Evolutionary conservation across 2,329 filamentous ascomycete genomes (phyloP).

Genomic region (Aspergillus floridensis): DNA sequence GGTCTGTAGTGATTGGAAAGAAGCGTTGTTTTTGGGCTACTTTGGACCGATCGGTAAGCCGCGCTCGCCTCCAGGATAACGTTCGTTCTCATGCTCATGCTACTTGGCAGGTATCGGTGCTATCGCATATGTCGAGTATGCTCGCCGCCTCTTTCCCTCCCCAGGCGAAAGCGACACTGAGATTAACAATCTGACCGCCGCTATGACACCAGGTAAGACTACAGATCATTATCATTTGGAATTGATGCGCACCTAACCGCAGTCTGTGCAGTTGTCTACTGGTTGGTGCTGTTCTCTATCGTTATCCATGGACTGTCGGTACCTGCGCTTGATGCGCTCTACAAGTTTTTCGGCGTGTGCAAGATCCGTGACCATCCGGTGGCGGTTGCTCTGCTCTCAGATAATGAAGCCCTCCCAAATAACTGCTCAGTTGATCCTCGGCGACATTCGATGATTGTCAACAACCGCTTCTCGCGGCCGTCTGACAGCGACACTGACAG

Average conservation of each 20-base stretch:
- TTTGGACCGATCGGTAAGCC: slow-evolving; percentile 44
- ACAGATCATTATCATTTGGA: too few species aligned
- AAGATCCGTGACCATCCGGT: slow-evolving; percentile 34
- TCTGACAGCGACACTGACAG: slow-evolving; percentile 11
- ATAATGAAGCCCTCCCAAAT: slow-evolving; percentile 36
- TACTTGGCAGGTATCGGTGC: slow-evolving; percentile 40
- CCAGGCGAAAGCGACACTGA: slow-evolving; percentile 39
- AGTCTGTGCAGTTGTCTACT: slow-evolving; percentile 43
- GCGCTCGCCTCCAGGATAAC: neutral
- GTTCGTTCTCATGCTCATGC: neutral
- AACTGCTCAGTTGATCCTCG: slow-evolving; percentile 31
- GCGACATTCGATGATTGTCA: slow-evolving; percentile 32
- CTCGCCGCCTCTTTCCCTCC: slow-evolving; percentile 44
- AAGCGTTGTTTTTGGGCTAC: slow-evolving; percentile 62
- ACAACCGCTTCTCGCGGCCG: slow-evolving; percentile 35
- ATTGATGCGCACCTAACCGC: neutral
- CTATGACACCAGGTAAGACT: slow-evolving; percentile 39
- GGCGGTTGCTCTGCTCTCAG: slow-evolving; percentile 32
- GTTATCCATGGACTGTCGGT: slow-evolving; percentile 42
- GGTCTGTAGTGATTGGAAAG: slow-evolving; percentile 53
- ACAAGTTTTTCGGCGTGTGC: slow-evolving; percentile 30
- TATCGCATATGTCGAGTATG: slow-evolving; percentile 48
- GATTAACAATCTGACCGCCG: slow-evolving; percentile 41
- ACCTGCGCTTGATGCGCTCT: slow-evolving; percentile 34
- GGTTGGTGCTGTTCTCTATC: slow-evolving; percentile 44